Base-by-base conservation (phyloP, 352 stramenopile species). In the Globisporangium perplexum region DNA sequence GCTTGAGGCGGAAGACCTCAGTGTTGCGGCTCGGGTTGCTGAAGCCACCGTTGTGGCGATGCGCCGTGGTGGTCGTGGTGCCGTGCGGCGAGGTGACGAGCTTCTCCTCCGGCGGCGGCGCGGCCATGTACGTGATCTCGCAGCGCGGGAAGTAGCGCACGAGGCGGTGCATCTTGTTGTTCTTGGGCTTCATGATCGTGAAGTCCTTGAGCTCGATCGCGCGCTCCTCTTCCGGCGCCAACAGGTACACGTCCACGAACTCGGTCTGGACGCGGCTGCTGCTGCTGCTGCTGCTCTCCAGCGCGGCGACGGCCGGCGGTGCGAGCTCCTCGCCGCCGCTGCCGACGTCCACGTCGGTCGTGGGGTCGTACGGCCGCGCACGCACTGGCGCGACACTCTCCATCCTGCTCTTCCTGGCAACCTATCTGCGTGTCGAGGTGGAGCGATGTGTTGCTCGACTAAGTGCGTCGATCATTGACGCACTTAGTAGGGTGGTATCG, bases 161-260 rank as follows among this genome's bases (percentile, higher is more conserved):
- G 22, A 91, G 70, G 3, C 78, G 73, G 48, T 87, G 69, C 69
- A 86, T 85, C 51, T 82, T 79, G 68, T 84, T 84, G 59, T 87
- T 86, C 62, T 86, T 86, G 48, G 81, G 81, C 44, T 88, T 89
- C 68, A 87, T 86, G 66, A 88, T 88, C 31, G 81, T 92, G 44
- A 90, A 85, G 65, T 90, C 77, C 51, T 90, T 86, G 57, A 88
- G 71, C 49, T 83, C 74, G 30, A 86, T 70, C 46, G 71, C 72
- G 43, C 78, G 78, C 35, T 69, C 59, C 28, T 84, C 77, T 52
- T 88, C 78, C 5, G 78, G 80, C 22, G 71, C 63, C 33, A 92
- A 53, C 41, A 92, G 55, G 58, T 92, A 92, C 43, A 90, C 81
- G 55, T 87, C 75, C 50, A 92, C 72, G 49, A 52, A 68, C 57